Base-by-base conservation (phyloP, 2,329 filamentous ascomycete species). In the Fusarium sp. region DNA sequence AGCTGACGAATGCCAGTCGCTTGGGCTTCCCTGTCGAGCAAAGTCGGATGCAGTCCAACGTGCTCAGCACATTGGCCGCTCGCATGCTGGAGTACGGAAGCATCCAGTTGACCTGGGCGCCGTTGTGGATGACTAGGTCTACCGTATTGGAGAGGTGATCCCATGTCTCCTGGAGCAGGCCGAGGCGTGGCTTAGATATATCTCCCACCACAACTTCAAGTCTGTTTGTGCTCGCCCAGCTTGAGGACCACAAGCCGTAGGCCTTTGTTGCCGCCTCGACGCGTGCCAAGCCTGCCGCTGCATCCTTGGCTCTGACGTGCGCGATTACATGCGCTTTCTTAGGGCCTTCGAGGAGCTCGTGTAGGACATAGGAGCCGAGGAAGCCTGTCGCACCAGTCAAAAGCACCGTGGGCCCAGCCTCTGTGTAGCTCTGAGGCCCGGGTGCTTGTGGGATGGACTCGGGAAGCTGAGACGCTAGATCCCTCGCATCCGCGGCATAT, bases 61-160 rank as follows among this genome's bases (percentile, higher is more conserved):
- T 97, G 25, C 90, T 91, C 30, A 92, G 84, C 2, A 97, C 95
- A 79, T 97, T 97, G 61, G 92, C 87, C 1, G 89, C 86, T 79
- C 89, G 90, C 74, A 97, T 87, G 50, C 90, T 89, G 18, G 90
- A 88, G 82, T 97, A 97, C 6, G 89, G 91, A 77, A 91, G 88
- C 41, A 97, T 90, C 94, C 94, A 97, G 81, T 97, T 92, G 11
- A 93, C 91, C 54, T 88, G 86, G 25, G 94, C 94, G 52, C 94
- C 95, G 79, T 97, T 97, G 85, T 97, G 92, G 45, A 94, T 89
- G 9, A 94, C 85, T 2, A 91, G 87, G 79, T 97, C 93, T 1
- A 92, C 92, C 57, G 91, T 87, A 6, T 91, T 83, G 4, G 88
- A 86, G 6, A 97, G 80, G 11, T 83, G 85, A 60, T 92, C 85